phyloP scores from a whole-genome alignment of 306 rosid species.

The Pterocarpus macrocarpus region DNA sequence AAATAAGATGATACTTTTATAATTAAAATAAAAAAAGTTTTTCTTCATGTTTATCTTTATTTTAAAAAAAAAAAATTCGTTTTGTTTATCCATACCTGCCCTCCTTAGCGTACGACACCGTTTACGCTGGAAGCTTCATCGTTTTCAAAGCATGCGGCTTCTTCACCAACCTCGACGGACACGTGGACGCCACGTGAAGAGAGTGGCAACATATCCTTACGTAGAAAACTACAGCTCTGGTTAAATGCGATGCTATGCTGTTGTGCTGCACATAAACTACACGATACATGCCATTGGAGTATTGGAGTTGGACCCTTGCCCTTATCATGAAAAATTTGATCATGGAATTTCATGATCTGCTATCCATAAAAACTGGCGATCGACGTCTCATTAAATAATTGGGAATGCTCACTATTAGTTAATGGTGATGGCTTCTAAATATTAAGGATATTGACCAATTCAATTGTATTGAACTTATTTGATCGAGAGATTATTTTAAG shows the following conservation, averaged over 20 bases:
- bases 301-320: not conserved
- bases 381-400: not conserved
- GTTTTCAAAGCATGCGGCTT: constrained; percentile 12
- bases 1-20: too few species aligned
- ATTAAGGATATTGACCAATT: not conserved
- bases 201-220: too few species aligned
- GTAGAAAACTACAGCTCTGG: not conserved
- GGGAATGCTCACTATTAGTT: not conserved
- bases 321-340: not conserved
- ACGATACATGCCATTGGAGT: not conserved
- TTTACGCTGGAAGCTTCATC: not conserved
- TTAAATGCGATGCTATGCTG: not conserved
- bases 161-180: not conserved
- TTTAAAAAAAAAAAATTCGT: too few species aligned
- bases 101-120: not conserved
- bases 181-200: constrained; percentile 24
- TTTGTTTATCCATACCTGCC: not conserved
- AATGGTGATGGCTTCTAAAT: not conserved
- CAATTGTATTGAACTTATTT: not conserved
- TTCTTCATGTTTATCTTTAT: not conserved
- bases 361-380: not conserved
- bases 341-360: not conserved
- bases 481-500: not conserved
- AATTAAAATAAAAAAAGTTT: too few species aligned
- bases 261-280: not conserved